Evolutionary conservation across 352 stramenopile genomes (phyloP), one percentile per base, ranked within the genome.

Genomic region (Pythium volutum): DNA sequence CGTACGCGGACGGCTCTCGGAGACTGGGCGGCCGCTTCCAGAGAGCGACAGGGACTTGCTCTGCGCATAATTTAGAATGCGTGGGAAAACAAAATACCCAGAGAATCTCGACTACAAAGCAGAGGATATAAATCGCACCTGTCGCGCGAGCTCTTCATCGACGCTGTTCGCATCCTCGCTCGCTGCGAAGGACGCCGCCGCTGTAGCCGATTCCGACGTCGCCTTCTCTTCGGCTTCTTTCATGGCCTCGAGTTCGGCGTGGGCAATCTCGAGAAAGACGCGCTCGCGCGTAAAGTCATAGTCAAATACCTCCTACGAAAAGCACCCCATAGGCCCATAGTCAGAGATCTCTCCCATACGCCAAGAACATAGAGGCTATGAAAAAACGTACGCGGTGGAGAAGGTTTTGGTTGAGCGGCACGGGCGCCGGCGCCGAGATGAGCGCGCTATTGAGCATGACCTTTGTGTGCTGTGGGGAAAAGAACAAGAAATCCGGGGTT

Each of bases 211-310:
- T 11, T 36, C 31, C 16, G 62, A 54, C 22, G 62, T 33, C 8
- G 48, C 55, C 22, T 62, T 38, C 12, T 26, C 64, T 11, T 76
- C 67, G 3, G 67, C 64, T 47, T 75, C 71, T 27, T 62, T 73
- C 75, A 72, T 84, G 16, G 76, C 79, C 38, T 75, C 67, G 38
- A 89, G 77, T 56, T 89, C 73, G 0, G 76, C 73, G n/a, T 79
- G 67, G 1, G 76, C 75, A 47, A 89, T 89, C 67, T 87, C 78
- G 20, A 90, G 52, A 58, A 88, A 87, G 48, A 83, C 76, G 42
- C 76, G 77, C 52, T 90, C 80, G 18, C 75, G 74, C 36, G 69
- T 86, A 46, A 90, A 90, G 61, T 88, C 78, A 64, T 90, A 90
- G 67, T 87, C 74, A 56, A 87, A 90, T 34, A 90, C 73, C 42